Percentiles rank a stretch among this genome's conserved stretches.
Evolutionary conservation across 2,329 filamentous ascomycete genomes (phyloP).

Genomic region (Coniochaeta sp.): DNA sequence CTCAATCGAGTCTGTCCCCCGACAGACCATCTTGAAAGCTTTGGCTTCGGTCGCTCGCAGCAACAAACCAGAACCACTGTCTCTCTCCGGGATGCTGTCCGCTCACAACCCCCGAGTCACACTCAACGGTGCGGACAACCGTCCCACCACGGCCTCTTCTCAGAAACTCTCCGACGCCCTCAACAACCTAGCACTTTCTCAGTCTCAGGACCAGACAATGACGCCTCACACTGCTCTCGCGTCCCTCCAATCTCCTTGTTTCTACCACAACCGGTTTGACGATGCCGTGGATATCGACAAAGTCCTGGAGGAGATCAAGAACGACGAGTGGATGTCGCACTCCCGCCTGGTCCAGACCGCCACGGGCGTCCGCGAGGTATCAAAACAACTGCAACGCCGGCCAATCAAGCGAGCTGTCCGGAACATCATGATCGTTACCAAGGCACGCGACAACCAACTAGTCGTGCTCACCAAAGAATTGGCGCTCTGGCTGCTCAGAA

Average conservation of each 20-base stretch:
- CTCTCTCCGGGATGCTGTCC: conserved; percentile 52
- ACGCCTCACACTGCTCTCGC: conserved; percentile 47
- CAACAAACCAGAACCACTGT: conserved; percentile 55
- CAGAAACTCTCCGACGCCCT: conserved; percentile 58
- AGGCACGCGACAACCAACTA: conserved; percentile 89
- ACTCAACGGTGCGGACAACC: conserved; percentile 21
- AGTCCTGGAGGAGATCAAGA: conserved; percentile 88
- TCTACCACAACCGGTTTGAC: conserved; percentile 95
- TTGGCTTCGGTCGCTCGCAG: conserved; percentile 59
- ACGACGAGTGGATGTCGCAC: conserved; percentile 85
- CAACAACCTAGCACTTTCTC: conserved; percentile 36
- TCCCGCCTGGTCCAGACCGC: conserved; percentile 92
- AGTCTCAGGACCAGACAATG: conserved; percentile 15
- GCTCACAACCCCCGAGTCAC: conserved; percentile 20
- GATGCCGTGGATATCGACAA: conserved; percentile 92
- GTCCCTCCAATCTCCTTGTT: conserved; percentile 84
- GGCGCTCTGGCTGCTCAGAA: conserved; percentile 78
- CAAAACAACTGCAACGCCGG: conserved; percentile 84
- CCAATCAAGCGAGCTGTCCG: conserved; percentile 87
- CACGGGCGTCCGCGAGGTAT: conserved; percentile 89
- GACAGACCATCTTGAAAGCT: conserved; percentile 77
- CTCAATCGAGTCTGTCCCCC: conserved; percentile 61
- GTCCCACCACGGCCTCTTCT: conserved; percentile 39
- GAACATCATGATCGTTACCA: conserved; percentile 98
- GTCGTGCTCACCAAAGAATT: conserved; percentile 85